Base-by-base conservation (phyloP, 2,329 filamentous ascomycete species). In the Cladophialophora bantiana region DNA sequence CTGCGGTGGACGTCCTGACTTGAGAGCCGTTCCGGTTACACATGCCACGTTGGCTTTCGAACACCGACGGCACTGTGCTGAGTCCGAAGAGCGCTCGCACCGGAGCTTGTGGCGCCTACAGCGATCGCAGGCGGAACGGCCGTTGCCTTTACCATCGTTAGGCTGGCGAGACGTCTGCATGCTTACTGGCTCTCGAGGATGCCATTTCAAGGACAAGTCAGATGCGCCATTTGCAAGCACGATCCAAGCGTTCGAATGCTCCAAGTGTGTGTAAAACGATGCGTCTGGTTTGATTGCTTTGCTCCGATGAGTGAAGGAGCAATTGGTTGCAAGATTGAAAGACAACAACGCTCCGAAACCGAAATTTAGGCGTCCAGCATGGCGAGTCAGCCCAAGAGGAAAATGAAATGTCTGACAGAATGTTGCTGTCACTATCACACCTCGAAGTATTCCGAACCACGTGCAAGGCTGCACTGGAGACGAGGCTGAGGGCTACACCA, bases 71-170 rank as follows among this genome's bases (percentile, higher is more conserved):
- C 59, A 61, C 18, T 26, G 9, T 31, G 48, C 7, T 36, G 59
- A 53, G 42, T 61, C 35, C 20, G 59, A 40, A n/a, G 59, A 7
- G 32, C 59, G 42, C 6, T 61, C 59, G 34, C 59, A 61, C 10
- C 42, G 40, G n/a, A 48, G 38, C 57, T 59, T 59, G 57, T 40
- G 45, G 26, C 32, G 13, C 7, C 31, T 20, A 18, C 57, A 59
- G 26, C 38, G 42, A 15, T 59, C 57, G 42, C 57, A 59, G n/a
- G 57, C 32, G 3, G 45, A 50, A 26, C 45, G 45, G 45, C 45
- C 45, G 10, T 50, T 50, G 18, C 45, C 45, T 31, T 31, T 50
- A 20, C 45, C 45, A 50, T 50, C 45, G 15, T 10, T 26, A 50
- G 18, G 45, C 9, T 18, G 18, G 6, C 26, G 45, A 50, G 13